These are phyloP conservation scores for Fusarium duplospermum DNA, from an alignment of 2,329 filamentous ascomycete genomes.

Conservation along the genomic window DNA sequence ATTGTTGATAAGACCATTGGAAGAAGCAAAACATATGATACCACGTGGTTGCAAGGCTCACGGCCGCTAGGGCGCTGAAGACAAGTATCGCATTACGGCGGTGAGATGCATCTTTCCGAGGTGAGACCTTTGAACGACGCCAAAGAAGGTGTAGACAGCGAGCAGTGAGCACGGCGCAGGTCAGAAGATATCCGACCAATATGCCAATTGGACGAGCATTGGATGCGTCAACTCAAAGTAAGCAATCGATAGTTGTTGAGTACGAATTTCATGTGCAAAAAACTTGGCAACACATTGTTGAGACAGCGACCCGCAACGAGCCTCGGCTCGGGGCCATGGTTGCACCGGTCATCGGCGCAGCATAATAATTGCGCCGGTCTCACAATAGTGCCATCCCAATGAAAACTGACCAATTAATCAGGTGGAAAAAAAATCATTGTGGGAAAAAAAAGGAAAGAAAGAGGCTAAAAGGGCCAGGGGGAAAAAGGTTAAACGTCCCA, in stretches of 20 bases:
- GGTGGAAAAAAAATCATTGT: not conserved
- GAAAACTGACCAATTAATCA: not conserved
- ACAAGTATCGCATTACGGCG: slow-evolving; percentile 18
- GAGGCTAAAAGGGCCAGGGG: not conserved
- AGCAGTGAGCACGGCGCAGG: slow-evolving; percentile 27
- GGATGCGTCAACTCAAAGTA: not conserved
- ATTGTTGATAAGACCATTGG: slow-evolving; percentile 35
- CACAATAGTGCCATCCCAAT: not conserved
- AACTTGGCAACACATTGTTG: not conserved
- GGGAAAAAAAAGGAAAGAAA: not conserved
- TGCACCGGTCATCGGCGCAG: not conserved
- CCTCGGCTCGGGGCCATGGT: not conserved
- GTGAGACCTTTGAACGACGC: not conserved
- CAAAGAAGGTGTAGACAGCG: slow-evolving; percentile 29
- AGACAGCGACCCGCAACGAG: not conserved
- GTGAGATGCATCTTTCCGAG: not conserved
- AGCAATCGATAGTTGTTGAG: not conserved
- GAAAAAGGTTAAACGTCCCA: not conserved
- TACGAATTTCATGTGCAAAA: not conserved
- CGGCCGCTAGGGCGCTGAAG: slow-evolving; percentile 36
- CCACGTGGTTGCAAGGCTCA: slow-evolving; percentile 44
- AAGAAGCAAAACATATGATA: slow-evolving; percentile 45
- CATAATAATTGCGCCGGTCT: not conserved
- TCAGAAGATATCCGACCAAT: slow-evolving; percentile 36
- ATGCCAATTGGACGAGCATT: slow-evolving; percentile 38